Conservation (phyloP, 225 moss, liverwort and hornwort genomes). For the Anthoceros angustus region DNA sequence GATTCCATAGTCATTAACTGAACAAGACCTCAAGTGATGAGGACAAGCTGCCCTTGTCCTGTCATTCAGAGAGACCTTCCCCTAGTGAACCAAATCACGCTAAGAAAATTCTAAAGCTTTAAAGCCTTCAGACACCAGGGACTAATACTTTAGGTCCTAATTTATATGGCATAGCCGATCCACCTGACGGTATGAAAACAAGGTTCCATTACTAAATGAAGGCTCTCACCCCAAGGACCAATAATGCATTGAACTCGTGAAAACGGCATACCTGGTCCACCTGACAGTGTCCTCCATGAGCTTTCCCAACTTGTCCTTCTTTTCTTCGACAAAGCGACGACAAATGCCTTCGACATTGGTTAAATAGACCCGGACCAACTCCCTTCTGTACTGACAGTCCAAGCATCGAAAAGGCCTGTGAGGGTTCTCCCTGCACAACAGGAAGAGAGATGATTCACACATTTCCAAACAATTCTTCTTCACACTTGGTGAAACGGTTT, state of each 20-base stretch:
- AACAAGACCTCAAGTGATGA: background rate
- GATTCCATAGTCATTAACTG: background rate
- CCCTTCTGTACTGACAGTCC: slow-evolving; percentile 97
- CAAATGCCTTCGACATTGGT: slow-evolving; percentile 99
- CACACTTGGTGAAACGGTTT: too few relatives aligned
- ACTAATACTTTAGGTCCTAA: too few relatives aligned
- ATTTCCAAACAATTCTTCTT: too few relatives aligned
- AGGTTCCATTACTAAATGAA: too few relatives aligned
- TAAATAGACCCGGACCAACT: slow-evolving; percentile 90
- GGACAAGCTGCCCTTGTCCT: background rate
- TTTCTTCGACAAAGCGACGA: slow-evolving; percentile 97
- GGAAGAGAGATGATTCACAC: background rate
- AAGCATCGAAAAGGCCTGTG: slow-evolving; percentile 96
- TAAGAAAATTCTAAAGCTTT: too few relatives aligned
- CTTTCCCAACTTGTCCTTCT: slow-evolving; percentile 90
- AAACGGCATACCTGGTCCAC: slow-evolving; percentile 39
- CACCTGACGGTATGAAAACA: too few relatives aligned
- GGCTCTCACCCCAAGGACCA: background rate
- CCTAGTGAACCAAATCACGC: too few relatives aligned
- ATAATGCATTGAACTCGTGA: background rate
- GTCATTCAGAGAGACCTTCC: too few relatives aligned
- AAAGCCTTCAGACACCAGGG: too few relatives aligned
- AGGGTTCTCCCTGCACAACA: slow-evolving; percentile 75
- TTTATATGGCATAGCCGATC: too few relatives aligned
- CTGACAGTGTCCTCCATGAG: slow-evolving; percentile 86